phyloP scores from a whole-genome alignment of 108 stramenopile species.

The Nitzschia putrida region DNA sequence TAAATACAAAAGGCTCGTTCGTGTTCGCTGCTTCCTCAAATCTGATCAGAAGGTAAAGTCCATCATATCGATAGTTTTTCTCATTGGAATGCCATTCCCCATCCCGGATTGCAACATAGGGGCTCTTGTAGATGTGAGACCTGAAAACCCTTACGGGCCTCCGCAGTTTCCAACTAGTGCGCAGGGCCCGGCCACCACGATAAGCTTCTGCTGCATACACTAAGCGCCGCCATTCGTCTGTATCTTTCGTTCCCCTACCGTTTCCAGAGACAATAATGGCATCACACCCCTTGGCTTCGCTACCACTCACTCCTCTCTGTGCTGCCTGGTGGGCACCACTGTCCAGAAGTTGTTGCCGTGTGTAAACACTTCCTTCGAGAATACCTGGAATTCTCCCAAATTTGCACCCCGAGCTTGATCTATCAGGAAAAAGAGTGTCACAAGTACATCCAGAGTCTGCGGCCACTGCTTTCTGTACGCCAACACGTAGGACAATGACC shows the following conservation, averaged over 20 bases:
- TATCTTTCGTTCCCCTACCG: neutral
- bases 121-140: neutral
- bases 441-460: neutral
- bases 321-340: neutral
- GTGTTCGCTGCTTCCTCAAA: neutral
- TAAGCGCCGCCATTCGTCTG: neutral
- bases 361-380: neutral
- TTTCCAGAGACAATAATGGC: conserved; percentile 9
- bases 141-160: conserved; percentile 2
- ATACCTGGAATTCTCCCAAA: neutral
- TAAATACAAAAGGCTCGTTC: too few species aligned
- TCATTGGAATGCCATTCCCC: neutral
- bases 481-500: conserved; percentile 5
- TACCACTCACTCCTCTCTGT: conserved; percentile 11
- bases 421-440: neutral
- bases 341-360: neutral
- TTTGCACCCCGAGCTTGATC: too few species aligned
- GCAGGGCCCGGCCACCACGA: neutral
- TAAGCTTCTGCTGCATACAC: conserved; percentile 3
- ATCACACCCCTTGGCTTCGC: neutral
- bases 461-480: neutral
- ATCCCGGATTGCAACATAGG: neutral
- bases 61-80: conserved; percentile 10
- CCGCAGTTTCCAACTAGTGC: neutral
- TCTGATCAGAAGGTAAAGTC: neutral